A percentile compares a stretch with the other conserved stretches of the same genome.
These are phyloP conservation scores for Paraleonurus japonicus DNA, from an alignment of 257 asterid genomes.

Conservation along the genomic window DNA sequence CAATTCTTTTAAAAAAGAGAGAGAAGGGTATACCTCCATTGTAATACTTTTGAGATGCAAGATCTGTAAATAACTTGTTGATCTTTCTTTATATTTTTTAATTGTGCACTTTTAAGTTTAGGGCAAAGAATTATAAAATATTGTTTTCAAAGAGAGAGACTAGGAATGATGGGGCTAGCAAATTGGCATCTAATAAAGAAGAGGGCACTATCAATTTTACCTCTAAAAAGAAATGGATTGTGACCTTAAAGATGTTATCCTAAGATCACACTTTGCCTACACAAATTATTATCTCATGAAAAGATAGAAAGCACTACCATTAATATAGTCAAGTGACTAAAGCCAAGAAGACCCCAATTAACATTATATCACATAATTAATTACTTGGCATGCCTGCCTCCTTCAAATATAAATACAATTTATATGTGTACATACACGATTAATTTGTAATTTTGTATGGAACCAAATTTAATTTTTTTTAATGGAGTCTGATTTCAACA, in stretches of 20 bases:
- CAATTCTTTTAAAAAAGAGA: neutral
- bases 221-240: conserved; percentile 69
- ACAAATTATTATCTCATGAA: conserved; percentile 36
- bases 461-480: too few relatives aligned
- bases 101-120: conserved; percentile 25
- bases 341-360: neutral
- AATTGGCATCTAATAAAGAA: conserved; percentile 34
- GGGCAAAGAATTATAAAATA: neutral
- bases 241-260: conserved; percentile 66
- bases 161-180: conserved; percentile 39
- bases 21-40: conserved; percentile 11
- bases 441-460: too few relatives aligned
- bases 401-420: neutral
- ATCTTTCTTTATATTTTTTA: conserved; percentile 1
- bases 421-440: neutral
- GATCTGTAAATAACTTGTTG: conserved; percentile 16
- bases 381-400: conserved; percentile 17
- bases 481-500: neutral
- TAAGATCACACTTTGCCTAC: conserved; percentile 29
- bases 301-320: conserved; percentile 47
- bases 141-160: conserved; percentile 16
- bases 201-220: conserved; percentile 43
- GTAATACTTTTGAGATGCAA: conserved; percentile 35
- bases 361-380: conserved; percentile 21
- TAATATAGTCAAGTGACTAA: conserved; percentile 23